phyloP scores from a whole-genome alignment of 441 rosid species.

The Brassica balearica region DNA sequence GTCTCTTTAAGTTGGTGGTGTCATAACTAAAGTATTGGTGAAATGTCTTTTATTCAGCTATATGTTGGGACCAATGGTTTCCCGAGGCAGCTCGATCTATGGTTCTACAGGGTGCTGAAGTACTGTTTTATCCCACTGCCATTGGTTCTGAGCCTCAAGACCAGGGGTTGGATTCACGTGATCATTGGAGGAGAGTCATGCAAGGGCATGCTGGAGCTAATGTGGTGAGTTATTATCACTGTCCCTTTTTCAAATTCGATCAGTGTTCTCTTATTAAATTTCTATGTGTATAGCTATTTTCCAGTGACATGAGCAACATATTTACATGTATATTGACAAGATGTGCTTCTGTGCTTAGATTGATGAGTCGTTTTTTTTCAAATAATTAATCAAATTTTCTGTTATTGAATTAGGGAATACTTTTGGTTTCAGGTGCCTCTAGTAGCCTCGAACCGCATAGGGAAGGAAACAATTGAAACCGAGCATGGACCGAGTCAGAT shows the following conservation, averaged over 20 bases:
- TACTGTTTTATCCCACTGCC: conserved; percentile 89
- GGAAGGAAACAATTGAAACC: conserved; percentile 76
- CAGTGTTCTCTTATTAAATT: neutral
- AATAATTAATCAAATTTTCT: no score
- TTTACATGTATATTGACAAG: no score
- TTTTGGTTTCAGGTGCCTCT: conserved; percentile 74
- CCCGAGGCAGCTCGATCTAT: conserved; percentile 95
- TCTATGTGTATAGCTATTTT: neutral
- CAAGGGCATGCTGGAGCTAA: conserved; percentile 99
- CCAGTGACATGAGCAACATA: neutral
- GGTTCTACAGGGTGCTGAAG: conserved; percentile 89
- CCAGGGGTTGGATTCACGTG: conserved; percentile 82
- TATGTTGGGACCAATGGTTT: conserved; percentile 89
- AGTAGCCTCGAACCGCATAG: conserved; percentile 84
- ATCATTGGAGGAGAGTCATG: conserved; percentile 93
- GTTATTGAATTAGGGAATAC: no score
- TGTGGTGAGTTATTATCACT: conserved; percentile 55
- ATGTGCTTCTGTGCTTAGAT: neutral
- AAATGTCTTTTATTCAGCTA: conserved; percentile 68
- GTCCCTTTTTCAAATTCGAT: neutral
- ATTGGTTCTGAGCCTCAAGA: conserved; percentile 98
- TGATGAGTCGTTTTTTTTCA: no score
- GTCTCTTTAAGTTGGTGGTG: neutral
- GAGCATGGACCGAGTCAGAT: conserved; percentile 87
- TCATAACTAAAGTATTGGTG: conserved; percentile 18